Percentiles rank a stretch among this genome's conserved stretches.
These are phyloP conservation scores for Neurospora sp. DNA, from an alignment of 495 filamentous ascomycete species.

Conservation along the genomic window DNA sequence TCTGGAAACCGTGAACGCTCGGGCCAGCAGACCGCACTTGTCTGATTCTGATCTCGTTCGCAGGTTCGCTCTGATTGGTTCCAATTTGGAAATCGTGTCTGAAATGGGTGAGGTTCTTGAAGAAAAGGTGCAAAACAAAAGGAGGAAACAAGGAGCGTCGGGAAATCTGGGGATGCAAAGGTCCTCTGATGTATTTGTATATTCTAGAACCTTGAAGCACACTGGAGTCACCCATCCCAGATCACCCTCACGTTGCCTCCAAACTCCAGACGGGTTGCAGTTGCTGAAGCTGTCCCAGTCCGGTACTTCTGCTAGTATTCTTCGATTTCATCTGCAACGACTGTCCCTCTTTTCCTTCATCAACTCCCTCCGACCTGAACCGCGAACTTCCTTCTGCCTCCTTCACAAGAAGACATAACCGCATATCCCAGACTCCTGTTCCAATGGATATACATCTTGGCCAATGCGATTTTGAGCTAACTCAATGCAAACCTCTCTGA, in stretches of 20 bases:
- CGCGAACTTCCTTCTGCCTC: background rate
- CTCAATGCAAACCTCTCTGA: conserved; percentile 5
- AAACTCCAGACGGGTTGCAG: background rate
- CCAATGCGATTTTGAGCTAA: conserved; percentile 20
- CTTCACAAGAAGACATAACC: background rate
- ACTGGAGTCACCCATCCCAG: background rate
- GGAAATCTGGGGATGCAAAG: background rate
- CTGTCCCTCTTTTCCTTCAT: background rate
- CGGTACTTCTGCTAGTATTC: background rate
- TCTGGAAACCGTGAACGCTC: background rate
- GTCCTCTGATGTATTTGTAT: background rate
- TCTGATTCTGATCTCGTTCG: background rate
- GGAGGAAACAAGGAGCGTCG: background rate
- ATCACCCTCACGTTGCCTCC: background rate
- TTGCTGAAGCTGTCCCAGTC: background rate
- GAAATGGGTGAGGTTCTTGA: background rate
- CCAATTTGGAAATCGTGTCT: background rate
- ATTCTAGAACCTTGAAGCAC: background rate
- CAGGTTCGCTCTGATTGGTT: background rate
- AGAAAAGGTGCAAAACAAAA: background rate
- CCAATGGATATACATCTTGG: conserved; percentile 3
- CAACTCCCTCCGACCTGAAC: background rate
- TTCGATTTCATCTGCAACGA: background rate
- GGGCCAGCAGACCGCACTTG: background rate
- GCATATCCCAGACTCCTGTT: background rate